These are phyloP conservation scores for Zelopaecilomyces penicillatus DNA, from an alignment of 2,329 filamentous ascomycete species.

Conservation along the genomic window DNA sequence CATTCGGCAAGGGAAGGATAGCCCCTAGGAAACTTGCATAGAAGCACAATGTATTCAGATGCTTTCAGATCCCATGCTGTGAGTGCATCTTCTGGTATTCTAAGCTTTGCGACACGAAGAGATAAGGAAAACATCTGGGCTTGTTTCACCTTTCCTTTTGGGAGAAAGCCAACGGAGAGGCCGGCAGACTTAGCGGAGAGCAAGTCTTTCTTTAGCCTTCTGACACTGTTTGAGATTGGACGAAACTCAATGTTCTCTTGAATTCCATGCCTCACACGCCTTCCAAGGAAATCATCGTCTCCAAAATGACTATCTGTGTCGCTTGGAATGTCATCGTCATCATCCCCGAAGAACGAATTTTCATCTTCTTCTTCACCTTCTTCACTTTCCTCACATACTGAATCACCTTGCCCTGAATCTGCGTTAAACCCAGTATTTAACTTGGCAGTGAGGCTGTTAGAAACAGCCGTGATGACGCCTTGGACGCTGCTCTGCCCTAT, in stretches of 20 bases:
- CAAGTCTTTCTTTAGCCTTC: constrained; percentile 27
- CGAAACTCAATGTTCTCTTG: no score
- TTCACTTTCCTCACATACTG: neutral
- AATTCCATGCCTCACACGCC: no score
- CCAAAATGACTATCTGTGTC: no score
- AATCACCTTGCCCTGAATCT: neutral
- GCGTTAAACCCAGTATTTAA: neutral
- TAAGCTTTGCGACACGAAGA: constrained; percentile 59
- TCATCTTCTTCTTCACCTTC: neutral
- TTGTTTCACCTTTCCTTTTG: constrained; percentile 36
- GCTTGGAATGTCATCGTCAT: no score
- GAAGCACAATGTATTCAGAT: constrained; percentile 62
- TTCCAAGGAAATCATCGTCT: no score
- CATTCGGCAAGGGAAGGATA: constrained; percentile 55
- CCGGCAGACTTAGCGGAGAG: constrained; percentile 52
- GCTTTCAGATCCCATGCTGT: constrained; percentile 66
- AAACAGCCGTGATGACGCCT: constrained; percentile 4
- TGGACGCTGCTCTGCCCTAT: constrained; percentile 13
- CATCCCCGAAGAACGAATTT: neutral
- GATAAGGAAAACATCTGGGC: constrained; percentile 53
- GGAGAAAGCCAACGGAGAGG: constrained; percentile 59
- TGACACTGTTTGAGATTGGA: neutral
- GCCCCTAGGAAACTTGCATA: constrained; percentile 55
- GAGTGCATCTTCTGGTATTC: constrained; percentile 64
- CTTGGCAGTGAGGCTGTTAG: constrained; percentile 2